phyloP scores from a whole-genome alignment of 169 alveolate genomes.

The Plasmodium relictum region DNA sequence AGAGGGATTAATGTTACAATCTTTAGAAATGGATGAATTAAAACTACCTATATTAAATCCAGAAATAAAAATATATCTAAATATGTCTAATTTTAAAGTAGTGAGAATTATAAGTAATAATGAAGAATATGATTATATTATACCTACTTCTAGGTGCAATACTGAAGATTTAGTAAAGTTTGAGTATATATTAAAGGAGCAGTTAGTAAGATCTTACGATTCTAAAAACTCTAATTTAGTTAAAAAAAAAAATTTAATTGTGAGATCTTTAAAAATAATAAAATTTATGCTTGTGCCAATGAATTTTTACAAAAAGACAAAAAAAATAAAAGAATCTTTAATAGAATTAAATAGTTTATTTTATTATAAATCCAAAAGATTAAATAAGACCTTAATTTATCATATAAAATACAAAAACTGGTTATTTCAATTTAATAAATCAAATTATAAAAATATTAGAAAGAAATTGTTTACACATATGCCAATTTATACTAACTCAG shows the following conservation, averaged over 20 bases:
- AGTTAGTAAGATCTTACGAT: slow-evolving; percentile 19
- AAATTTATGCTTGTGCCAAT: slow-evolving; percentile 54
- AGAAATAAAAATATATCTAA: not conserved
- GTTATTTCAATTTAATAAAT: not conserved
- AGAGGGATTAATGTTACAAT: slow-evolving; percentile 24
- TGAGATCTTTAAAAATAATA: slow-evolving; percentile 53
- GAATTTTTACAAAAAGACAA: slow-evolving; percentile 10
- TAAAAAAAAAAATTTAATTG: slow-evolving; percentile 30
- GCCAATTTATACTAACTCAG: slow-evolving; percentile 12
- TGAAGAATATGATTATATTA: slow-evolving; percentile 7
- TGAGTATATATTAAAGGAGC: slow-evolving; percentile 37
- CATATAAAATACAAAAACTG: not conserved
- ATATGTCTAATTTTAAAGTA: slow-evolving; percentile 24
- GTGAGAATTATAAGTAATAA: not conserved
- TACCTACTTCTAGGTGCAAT: slow-evolving; percentile 4
- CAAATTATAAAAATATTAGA: not conserved
- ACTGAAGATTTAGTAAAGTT: slow-evolving; percentile 52
- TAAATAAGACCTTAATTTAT: not conserved
- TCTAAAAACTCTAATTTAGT: slow-evolving; percentile 17
- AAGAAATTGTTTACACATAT: slow-evolving; percentile 13
- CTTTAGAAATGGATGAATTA: slow-evolving; percentile 40
- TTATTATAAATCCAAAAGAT: not conserved
- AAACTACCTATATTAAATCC: slow-evolving; percentile 31
- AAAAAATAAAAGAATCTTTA: slow-evolving; percentile 19
- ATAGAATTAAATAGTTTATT: slow-evolving; percentile 24